These are phyloP conservation scores for Pyrenochaeta sp. DNA, from an alignment of 2,329 filamentous ascomycete species.

Conservation along the genomic window DNA sequence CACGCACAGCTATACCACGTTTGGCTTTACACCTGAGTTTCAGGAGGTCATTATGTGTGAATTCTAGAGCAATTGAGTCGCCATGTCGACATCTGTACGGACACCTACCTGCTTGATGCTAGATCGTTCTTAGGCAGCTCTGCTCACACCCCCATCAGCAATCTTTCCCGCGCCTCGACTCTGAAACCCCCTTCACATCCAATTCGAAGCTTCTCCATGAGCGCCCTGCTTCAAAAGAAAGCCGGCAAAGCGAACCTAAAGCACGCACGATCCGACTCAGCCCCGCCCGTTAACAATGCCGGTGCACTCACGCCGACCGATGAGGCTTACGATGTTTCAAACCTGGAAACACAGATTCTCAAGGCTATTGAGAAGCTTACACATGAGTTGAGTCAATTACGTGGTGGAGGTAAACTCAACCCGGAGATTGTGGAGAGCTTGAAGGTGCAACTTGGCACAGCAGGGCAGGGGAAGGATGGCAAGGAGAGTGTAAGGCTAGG, in stretches of 20 bases:
- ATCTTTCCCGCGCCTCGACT: constrained; percentile 8
- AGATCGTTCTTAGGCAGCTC: neutral
- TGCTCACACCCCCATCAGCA: constrained; percentile 20
- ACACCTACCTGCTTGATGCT: constrained; percentile 3
- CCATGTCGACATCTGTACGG: constrained; percentile 37
- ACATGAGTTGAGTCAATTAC: constrained; percentile 68
- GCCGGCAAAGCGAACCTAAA: constrained; percentile 60
- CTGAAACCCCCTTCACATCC: constrained; percentile 15
- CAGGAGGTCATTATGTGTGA: constrained; percentile 13
- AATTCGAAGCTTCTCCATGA: constrained; percentile 53
- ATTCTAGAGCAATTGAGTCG: constrained; percentile 31
- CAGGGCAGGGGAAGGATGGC: constrained; percentile 26
- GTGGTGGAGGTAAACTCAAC: constrained; percentile 69
- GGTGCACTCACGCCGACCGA: constrained; percentile 48
- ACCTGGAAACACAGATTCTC: constrained; percentile 64
- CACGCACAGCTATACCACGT: constrained; percentile 33
- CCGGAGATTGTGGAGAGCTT: constrained; percentile 68
- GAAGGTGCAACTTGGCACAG: constrained; percentile 65
- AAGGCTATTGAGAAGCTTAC: constrained; percentile 65
- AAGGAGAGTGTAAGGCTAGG: constrained; percentile 64
- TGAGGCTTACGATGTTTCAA: constrained; percentile 69
- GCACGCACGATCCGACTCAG: constrained; percentile 44
- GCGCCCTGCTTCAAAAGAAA: constrained; percentile 58
- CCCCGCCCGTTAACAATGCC: constrained; percentile 37
- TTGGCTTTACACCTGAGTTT: constrained; percentile 28